Evolutionary conservation across 2,329 filamentous ascomycete genomes (phyloP).

Genomic region (Orbilia brochopaga): DNA sequence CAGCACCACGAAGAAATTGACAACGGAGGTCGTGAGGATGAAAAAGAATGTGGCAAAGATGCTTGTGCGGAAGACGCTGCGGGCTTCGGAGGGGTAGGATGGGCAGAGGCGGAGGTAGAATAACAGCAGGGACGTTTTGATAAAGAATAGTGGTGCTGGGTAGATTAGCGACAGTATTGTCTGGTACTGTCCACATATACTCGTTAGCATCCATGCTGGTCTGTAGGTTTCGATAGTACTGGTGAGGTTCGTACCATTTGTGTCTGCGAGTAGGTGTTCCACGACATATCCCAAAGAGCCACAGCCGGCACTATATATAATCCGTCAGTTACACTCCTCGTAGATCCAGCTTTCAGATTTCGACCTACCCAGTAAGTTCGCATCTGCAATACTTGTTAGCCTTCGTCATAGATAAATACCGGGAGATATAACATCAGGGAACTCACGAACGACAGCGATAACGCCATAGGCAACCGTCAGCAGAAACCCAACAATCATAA

Average conservation of each 20-base stretch:
- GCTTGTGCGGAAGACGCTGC: slow-evolving; percentile 40
- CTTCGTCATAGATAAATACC: background rate
- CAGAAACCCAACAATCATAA: slow-evolving; percentile 46
- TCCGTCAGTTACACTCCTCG: background rate
- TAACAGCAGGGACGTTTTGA: slow-evolving; percentile 35
- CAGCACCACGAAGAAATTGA: slow-evolving; percentile 32
- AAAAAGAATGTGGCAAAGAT: slow-evolving; percentile 47
- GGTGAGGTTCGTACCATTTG: slow-evolving; percentile 21
- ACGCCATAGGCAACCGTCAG: slow-evolving; percentile 29
- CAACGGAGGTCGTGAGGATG: slow-evolving; percentile 30
- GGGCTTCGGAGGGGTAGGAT: slow-evolving; percentile 38
- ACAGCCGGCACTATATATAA: slow-evolving; percentile 21
- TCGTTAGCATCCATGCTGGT: background rate
- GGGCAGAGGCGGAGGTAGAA: slow-evolving; percentile 46
- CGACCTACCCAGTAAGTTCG: slow-evolving; percentile 21
- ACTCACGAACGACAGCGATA: slow-evolving; percentile 36
- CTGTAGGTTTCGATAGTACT: background rate
- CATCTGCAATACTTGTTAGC: slow-evolving; percentile 28
- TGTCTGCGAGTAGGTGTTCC: slow-evolving; percentile 32
- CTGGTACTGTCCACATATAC: slow-evolving; percentile 28
- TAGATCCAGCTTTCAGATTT: too few species aligned
- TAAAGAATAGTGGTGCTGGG: slow-evolving; percentile 35
- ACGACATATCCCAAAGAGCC: slow-evolving; percentile 43
- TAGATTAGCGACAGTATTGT: slow-evolving; percentile 34
- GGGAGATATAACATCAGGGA: background rate